Conservation (phyloP, 208 protist genomes). For the Naegleria gruberi region DNA sequence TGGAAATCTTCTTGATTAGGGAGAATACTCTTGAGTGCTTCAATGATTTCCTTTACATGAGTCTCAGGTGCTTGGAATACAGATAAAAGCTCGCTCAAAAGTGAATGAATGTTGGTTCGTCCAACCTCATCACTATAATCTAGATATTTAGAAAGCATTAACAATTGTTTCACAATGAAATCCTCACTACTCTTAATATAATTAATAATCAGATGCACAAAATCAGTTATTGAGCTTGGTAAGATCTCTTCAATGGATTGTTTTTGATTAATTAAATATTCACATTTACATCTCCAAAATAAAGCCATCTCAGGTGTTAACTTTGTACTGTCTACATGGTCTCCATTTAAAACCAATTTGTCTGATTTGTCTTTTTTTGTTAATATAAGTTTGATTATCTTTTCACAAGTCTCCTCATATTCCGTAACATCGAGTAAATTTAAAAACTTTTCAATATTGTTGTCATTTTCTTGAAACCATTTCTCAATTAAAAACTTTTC, state of each 20-base stretch:
- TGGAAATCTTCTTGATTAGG: background rate
- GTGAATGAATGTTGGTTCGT: background rate
- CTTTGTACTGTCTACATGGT: background rate
- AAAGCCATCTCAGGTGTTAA: background rate
- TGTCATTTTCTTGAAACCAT: background rate
- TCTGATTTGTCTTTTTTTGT: background rate
- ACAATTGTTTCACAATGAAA: background rate
- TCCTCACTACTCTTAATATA: background rate
- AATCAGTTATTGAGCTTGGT: background rate
- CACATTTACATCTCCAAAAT: background rate
- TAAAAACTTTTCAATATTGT: background rate
- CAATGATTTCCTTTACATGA: background rate
- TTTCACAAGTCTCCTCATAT: background rate
- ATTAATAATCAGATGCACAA: background rate
- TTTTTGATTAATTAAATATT: background rate
- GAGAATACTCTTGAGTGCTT: background rate
- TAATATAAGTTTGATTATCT: background rate
- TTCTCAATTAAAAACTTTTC: background rate
- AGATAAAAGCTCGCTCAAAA: background rate
- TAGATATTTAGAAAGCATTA: background rate
- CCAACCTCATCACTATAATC: conserved; percentile 13
- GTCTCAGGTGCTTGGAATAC: background rate
- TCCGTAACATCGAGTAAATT: background rate
- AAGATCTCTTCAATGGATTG: background rate
- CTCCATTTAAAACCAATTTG: background rate